Evolutionary conservation across 495 filamentous ascomycete genomes (phyloP).

Genomic region (Echria macrotheca): DNA sequence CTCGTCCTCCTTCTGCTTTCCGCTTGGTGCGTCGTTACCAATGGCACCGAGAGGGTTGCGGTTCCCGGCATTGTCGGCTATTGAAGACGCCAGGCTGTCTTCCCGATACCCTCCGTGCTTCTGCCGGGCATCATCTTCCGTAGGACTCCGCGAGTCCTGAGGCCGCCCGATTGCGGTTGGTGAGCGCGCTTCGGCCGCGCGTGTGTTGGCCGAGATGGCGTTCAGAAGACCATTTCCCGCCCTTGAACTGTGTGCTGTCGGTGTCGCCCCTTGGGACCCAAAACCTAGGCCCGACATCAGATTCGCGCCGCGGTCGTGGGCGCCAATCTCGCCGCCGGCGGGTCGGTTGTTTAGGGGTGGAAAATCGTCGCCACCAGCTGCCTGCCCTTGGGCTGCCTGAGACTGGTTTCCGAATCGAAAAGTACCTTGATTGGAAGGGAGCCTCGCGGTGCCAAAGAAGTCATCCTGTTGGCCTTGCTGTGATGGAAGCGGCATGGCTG

Average conservation of each 20-base stretch:
- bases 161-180: conserved; percentile 32
- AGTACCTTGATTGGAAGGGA: conserved; percentile 53
- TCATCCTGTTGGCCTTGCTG: conserved; percentile 57
- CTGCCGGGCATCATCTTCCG: conserved; percentile 36
- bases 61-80: conserved; percentile 27
- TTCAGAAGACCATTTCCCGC: conserved; percentile 54
- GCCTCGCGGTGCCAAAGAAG: conserved; percentile 50
- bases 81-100: conserved; percentile 28
- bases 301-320: conserved; percentile 61
- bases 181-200: conserved; percentile 37
- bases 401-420: conserved; percentile 50
- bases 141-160: conserved; percentile 37
- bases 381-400: conserved; percentile 60
- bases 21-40: conserved; percentile 36
- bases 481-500: conserved; percentile 48
- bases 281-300: conserved; percentile 64
- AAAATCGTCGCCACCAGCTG: conserved; percentile 73
- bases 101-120: conserved; percentile 41
- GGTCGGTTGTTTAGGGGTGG: conserved; percentile 75
- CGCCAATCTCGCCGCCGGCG: conserved; percentile 61
- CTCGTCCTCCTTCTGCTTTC: conserved; percentile 40
- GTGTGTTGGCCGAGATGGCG: conserved; percentile 48
- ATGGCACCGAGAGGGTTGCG: conserved; percentile 44
- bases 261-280: conserved; percentile 37
- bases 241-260: conserved; percentile 28